Base-by-base conservation (phyloP, 345 rosid genomes). In the Pseudoturritis turrita region DNA sequence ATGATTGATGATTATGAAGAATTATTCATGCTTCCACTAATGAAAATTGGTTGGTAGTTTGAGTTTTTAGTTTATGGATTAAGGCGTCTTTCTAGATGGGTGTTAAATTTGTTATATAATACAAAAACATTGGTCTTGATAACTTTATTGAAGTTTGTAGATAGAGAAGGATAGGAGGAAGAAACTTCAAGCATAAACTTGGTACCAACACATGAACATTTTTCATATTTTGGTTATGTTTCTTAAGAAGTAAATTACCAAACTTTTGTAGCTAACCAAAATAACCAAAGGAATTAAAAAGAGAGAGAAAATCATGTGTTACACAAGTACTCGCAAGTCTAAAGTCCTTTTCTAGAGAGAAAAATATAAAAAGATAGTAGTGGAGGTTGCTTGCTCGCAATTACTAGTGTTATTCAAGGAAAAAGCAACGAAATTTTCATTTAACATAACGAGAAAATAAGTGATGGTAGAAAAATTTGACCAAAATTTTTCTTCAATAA, bases 371-470 rank as follows among this genome's bases (percentile, higher is more conserved):
- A 35, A n/a, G 5, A 37, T 63, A 33, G 5, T 44, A 45, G 17
- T 56, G 51, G 65, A 65, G 72, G 65, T 73, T 73, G 77, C 72
- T 73, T 73, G 66, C 49, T 55, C 46, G 51, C 44, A 46, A 73
- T 46, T 56, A 47, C 59, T 25, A 56, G 35, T 56, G 40, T 64
- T 36, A 39, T 43, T 44, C 39, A 31, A 62, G 18, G 13, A n/a
- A 72, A 61, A 31, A 62, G 8, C 26, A 35, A 45, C 44, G 36
- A 62, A 6, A 3, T 15, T 8, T 52, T 36, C 57, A 64, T 72
- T 54, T 41, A 33, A 53, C 44, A 19, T 7, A 40, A 43, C 21
- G 62, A 28, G 11, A 37, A 21, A 49, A 14, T 21, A 21, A 49
- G n/a, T 14, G 57, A 65, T 65, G 22, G 10, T 49, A 6, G 28